phyloP scores from a whole-genome alignment of 2,329 filamentous ascomycete species.

The Fusarium praegraminearum region DNA sequence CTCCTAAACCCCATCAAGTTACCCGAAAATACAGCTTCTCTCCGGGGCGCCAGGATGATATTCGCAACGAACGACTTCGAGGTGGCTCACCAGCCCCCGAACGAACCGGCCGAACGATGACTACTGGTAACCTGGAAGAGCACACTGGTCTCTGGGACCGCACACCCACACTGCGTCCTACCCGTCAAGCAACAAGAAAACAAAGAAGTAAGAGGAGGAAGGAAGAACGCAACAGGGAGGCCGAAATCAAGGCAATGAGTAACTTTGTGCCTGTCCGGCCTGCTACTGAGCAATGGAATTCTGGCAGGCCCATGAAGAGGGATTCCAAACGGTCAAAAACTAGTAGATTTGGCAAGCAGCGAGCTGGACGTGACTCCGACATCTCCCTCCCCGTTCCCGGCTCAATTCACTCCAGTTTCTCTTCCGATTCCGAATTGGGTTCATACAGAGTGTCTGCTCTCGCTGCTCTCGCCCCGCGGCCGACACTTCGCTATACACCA shows the following conservation, averaged over 20 bases:
- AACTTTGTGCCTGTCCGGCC: conserved; percentile 74
- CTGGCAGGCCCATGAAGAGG: conserved; percentile 69
- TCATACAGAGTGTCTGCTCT: conserved; percentile 85
- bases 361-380: conserved; percentile 75
- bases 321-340: conserved; percentile 75
- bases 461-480: conserved; percentile 85
- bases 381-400: conserved; percentile 79
- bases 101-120: conserved; percentile 32
- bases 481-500: conserved; percentile 80
- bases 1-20: conserved; percentile 62
- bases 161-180: conserved; percentile 68
- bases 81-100: conserved; percentile 40
- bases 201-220: conserved; percentile 82
- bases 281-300: conserved; percentile 68
- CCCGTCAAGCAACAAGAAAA: conserved; percentile 70
- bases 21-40: conserved; percentile 72
- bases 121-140: conserved; percentile 25
- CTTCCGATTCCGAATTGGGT: conserved; percentile 75
- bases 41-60: conserved; percentile 67
- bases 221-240: conserved; percentile 81
- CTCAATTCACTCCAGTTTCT: conserved; percentile 82
- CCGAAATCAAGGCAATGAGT: conserved; percentile 89
- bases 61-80: conserved; percentile 55
- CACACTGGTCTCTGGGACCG: conserved; percentile 48
- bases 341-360: conserved; percentile 61